Base-by-base conservation (phyloP, 2,329 filamentous ascomycete genomes). In the Monosporascus sp. region DNA sequence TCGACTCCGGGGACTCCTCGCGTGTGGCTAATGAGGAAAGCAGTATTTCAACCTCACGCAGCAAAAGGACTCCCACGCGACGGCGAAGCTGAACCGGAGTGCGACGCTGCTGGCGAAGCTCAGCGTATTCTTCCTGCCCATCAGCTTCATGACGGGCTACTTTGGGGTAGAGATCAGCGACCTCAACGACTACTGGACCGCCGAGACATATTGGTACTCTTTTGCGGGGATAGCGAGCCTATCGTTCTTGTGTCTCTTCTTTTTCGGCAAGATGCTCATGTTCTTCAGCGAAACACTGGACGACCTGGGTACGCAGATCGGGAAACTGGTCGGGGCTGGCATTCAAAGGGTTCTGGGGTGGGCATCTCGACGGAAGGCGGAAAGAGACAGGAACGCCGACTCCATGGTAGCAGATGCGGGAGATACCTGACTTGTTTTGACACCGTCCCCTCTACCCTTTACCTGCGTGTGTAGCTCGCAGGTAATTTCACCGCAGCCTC, bases 41-140 rank as follows among this genome's bases (percentile, higher is more conserved):
- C 54, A 88, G 85, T 90, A 90, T 67, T 91, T 91, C 76, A 90
- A 88, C 67, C 78, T 91, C 58, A 89, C 87, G 54, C 83, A 87
- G 19, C 83, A 90, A 63, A 90, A 88, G 65, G 86, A 91, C 67
- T 88, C 86, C 0, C 81, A 84, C 58, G 82, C 84, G 4, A 87
- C 90, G 11, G 87, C 89, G 55, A 80, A 85, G 20, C 77, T 91
- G 20, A 90, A 87, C 0, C 77, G 87, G 53, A 85, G 87, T 58
- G 88, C 87, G 3, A 83, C 90, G 5, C 73, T 91, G 5, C 76
- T 91, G 11, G 87, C 86, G 47, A 91, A 91, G 66, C 82, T 87
- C 6, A 88, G 85, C 14, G 87, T 91, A 41, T 75, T 91, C 50
- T 91, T 91, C 71, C 76, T 91, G 52, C 88, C 88, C 0, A 85